Base-by-base conservation (phyloP, 345 rosid species). In the Euphorbia pulcherrima region DNA sequence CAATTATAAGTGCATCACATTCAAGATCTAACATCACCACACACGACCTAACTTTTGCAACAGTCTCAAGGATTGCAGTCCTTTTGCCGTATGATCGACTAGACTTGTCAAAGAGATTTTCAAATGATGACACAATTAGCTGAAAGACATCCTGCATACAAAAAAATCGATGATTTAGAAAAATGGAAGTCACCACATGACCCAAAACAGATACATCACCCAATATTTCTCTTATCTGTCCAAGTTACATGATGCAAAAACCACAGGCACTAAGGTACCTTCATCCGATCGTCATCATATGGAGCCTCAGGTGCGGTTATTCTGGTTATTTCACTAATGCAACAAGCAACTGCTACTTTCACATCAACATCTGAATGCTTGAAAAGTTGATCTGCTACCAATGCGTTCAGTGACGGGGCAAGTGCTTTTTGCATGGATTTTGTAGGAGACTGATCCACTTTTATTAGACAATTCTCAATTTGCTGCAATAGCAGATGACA, bases 241-340 rank as follows among this genome's bases (percentile, higher is more conserved):
- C 10, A 47, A 47, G 8, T 13, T 59, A 21, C 14, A 62, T 57
- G 59, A 48, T 8, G 23, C 10, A 24, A 55, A 57, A 47, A 24
- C 28, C 17, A 57, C 27, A 26, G 54, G 64, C 18, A 48, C 40
- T 52, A 6, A 56, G 55, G 28, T 71, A 95, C 99, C 92, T 79
- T 95, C 99, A 95, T 92, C 74, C 75, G 79, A 0, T 90, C 97
- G 82, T 95, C 98, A 24, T 82, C 89, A 71, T 86, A 95, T 20
- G 99, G 99, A 73, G 97, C 98, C 8, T 95, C 99, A 0, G 99
- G 99, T 27, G 99, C 99, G 54, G 98, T 95, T 68, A 95, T 95
- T 82, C 99, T 85, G 18, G 96, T 95, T 73, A 92, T 88, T 85
- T 95, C 99, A 75, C 96, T 90, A 72, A 95, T 90, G 82, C 98